Conservation (phyloP, 148 eudicot genomes). For the Rhododendron molle region DNA sequence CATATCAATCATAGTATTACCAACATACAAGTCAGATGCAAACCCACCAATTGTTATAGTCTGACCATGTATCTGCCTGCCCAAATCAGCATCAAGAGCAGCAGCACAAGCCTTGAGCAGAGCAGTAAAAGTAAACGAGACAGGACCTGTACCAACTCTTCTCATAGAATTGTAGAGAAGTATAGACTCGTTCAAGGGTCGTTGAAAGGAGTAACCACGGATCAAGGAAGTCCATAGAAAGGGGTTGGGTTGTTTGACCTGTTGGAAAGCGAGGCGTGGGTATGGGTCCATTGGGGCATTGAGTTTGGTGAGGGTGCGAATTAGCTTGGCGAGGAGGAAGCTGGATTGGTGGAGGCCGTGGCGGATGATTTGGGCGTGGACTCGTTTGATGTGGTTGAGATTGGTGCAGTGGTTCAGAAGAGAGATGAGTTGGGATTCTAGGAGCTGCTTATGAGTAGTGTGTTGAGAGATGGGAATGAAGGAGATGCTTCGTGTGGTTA, state of each 20-base stretch:
- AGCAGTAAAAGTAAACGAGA: constrained; percentile 43
- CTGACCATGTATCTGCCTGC: constrained; percentile 45
- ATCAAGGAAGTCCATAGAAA: constrained; percentile 53
- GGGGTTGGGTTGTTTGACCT: constrained; percentile 32
- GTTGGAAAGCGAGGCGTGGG: constrained; percentile 28
- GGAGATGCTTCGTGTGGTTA: neutral
- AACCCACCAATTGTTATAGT: constrained; percentile 43
- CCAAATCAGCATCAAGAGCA: constrained; percentile 24
- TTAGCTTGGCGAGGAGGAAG: constrained; percentile 41
- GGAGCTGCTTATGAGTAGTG: constrained; percentile 2
- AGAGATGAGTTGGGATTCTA: constrained; percentile 29
- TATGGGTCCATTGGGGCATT: constrained; percentile 24
- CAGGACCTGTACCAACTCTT: constrained; percentile 20
- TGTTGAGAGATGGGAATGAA: constrained; percentile 5
- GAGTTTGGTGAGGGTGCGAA: constrained; percentile 40
- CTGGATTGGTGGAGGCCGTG: constrained; percentile 30
- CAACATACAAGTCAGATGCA: constrained; percentile 30
- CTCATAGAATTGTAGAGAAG: constrained; percentile 36
- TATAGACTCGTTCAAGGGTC: constrained; percentile 18
- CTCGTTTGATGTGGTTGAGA: constrained; percentile 27
- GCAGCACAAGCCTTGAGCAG: constrained; percentile 39
- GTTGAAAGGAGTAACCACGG: constrained; percentile 39
- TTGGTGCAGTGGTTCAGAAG: constrained; percentile 24
- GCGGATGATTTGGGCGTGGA: constrained; percentile 39
- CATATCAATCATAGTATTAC: constrained; percentile 43